Evolutionary conservation across 2,329 filamentous ascomycete species (phyloP).

Genomic region (Elsinoe arachidis): DNA sequence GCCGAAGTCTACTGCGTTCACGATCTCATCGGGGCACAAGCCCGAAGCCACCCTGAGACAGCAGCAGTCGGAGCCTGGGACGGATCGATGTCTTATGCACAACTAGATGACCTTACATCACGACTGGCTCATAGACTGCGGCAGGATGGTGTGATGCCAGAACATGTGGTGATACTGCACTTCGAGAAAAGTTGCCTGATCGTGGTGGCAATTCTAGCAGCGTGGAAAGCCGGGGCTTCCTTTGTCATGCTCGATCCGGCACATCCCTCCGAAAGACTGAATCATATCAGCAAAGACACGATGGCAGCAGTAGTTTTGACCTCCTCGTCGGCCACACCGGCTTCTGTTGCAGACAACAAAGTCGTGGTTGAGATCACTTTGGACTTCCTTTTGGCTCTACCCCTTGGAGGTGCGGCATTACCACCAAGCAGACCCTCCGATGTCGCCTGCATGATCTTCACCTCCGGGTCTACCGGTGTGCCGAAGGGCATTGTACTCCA

Average conservation of each 20-base stretch:
- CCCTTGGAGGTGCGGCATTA: neutral
- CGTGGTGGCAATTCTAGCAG: constrained; percentile 29
- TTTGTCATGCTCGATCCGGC: constrained; percentile 21
- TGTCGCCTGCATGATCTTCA: constrained; percentile 5
- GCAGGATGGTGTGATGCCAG: neutral
- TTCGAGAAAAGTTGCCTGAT: constrained; percentile 31
- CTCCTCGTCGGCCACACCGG: neutral
- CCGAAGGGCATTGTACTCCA: constrained; percentile 8
- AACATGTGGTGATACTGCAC: constrained; percentile 26
- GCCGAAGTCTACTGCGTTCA: constrained; percentile 7
- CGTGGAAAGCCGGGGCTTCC: constrained; percentile 30
- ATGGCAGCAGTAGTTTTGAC: neutral
- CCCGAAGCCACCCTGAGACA: neutral
- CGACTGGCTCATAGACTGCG: neutral
- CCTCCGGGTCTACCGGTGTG: constrained; percentile 5
- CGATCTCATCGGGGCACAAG: constrained; percentile 6
- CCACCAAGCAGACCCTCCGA: neutral
- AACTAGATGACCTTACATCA: neutral
- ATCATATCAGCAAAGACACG: neutral
- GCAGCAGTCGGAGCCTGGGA: constrained; percentile 9
- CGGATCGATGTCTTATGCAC: neutral
- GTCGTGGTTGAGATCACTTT: neutral
- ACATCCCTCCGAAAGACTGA: neutral
- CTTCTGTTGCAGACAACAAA: neutral
- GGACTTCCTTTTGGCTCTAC: neutral